Evolutionary conservation across 1,284 basidiomycete genomes (phyloP), one percentile per base, ranked within the genome.

Genomic region (Sanghuangporus sanghuang): DNA sequence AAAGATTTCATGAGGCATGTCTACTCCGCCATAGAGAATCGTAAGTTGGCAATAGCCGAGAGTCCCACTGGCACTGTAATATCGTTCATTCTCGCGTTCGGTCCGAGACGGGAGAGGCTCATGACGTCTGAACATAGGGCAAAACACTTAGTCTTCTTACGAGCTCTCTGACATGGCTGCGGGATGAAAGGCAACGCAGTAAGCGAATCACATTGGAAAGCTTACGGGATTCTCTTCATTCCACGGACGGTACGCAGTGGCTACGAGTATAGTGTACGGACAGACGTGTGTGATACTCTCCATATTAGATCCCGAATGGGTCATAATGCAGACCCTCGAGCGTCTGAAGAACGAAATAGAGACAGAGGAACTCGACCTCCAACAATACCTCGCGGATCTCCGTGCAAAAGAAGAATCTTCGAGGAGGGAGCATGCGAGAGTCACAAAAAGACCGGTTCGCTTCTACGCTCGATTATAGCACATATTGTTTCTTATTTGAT

Each of bases 131-230:
- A 32, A 32, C 4, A 16, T 64, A 92, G 83, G 93, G 93, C 35
- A 96, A 96, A 75, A 93, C 92, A 0, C 75, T 95, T n/a, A 93
- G 88, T 68, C 80, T 96, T 2, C 78, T 96, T 4, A 93, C 90
- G 61, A 82, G 91, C 1, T 85, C 90, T 11, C 73, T 96, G 57
- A 87, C 90, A 1, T 96, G 94, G 93, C 79, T 96, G 2, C 72
- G 76, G 1, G 90, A 92, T 68, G 85, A 92, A 65, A 82, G 81
- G 64, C 77, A 83, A 57, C 83, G 90, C n/a, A 85, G 84, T 7
- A 79, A 78, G 61, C 86, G 85, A 65, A 87, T 87, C 3, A 81
- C 83, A 65, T 72, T 89, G 44, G 78, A 78, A 35, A 74, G 75
- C 27, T 49, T 74, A n/a, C 63, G 66, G 40, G 54, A 59, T 2